Base-by-base conservation (phyloP, 768 basidiomycete species). In the Mycena albidolilacea region DNA sequence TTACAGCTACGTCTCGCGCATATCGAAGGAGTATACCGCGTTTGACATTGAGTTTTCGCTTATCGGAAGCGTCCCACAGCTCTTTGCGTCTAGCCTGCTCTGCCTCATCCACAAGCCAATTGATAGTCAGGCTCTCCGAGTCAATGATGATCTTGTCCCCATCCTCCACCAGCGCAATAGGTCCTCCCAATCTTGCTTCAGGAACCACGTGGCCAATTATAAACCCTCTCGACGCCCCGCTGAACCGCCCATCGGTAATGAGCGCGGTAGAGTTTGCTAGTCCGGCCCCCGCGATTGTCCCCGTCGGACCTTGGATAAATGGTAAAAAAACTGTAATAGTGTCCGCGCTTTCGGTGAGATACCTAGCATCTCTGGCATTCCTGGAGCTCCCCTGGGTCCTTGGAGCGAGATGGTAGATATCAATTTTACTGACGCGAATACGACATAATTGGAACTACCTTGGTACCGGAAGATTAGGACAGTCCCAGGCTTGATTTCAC, bases 231-330 rank as follows among this genome's bases (percentile, higher is more conserved):
- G 83, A 93, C 3, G 95, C 95, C 17, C 95, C 95, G 21, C 93
- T 94, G 87, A 97, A 97, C 19, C 95, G 90, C 61, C 95, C 95
- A 79, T 97, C 95, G 0, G 95, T 97, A 75, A 97, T 92, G 62
- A 97, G 86, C 1, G 93, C 93, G 3, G 93, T 95, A 41, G 90
- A 91, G 59, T 89, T 88, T 54, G 92, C 90, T 35, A 97, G 85
- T 37, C 95, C 95, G 59, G 95, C 95, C 23, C 95, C 95, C 78
- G 95, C 91, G 71, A 97, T 86, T 10, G 95, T 95, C 41, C 89
- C 93, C 10, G 96, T 96, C 1, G 95, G 95, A 21, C 94, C 94
- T 88, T 57, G 59, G 15, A 30, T 39, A 19, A 61, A 52, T 4
- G 5, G 44, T 67, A 7, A 69, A 38, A 23, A 30, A 21, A 41